Evolutionary conservation across 1,284 basidiomycete species (phyloP).

Genomic region (Exobasidium cylindrosporum): DNA sequence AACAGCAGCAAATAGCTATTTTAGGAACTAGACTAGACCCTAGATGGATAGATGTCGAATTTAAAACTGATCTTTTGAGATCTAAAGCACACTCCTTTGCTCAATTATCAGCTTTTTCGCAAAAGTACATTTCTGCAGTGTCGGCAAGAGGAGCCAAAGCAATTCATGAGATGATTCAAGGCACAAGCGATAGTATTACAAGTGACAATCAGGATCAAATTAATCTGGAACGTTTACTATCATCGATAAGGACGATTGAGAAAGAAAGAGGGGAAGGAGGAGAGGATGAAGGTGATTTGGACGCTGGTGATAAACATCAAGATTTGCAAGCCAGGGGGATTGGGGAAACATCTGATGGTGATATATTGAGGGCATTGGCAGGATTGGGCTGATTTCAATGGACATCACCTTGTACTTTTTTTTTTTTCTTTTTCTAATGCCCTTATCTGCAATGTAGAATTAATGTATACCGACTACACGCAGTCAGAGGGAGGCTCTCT

Average conservation of each 20-base stretch:
- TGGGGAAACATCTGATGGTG: slow-evolving; percentile 6
- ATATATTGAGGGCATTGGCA: slow-evolving; percentile 5
- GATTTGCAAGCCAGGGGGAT: neutral
- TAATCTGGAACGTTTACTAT: slow-evolving; percentile 1
- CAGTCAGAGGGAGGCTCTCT: too few species aligned
- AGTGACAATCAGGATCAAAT: slow-evolving; percentile 1
- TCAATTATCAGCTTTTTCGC: neutral
- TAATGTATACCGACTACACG: too few species aligned
- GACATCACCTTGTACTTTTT: neutral
- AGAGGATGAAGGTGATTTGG: neutral
- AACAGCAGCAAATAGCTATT: too few species aligned
- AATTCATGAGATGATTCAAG: neutral
- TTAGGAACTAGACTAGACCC: neutral
- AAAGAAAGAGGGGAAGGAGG: neutral
- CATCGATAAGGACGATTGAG: neutral
- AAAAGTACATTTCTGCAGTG: slow-evolving; percentile 4
- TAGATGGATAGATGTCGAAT: slow-evolving; percentile 12
- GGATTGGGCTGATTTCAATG: neutral
- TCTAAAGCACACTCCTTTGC: slow-evolving; percentile 2
- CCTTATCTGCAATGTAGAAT: too few species aligned
- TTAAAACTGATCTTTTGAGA: slow-evolving; percentile 6
- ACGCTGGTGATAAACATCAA: neutral
- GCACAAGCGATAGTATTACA: neutral
- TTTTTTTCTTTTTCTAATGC: neutral
- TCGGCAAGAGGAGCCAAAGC: slow-evolving; percentile 3